phyloP scores from a whole-genome alignment of 768 basidiomycete genomes.

The Cyclocybe aegerita region DNA sequence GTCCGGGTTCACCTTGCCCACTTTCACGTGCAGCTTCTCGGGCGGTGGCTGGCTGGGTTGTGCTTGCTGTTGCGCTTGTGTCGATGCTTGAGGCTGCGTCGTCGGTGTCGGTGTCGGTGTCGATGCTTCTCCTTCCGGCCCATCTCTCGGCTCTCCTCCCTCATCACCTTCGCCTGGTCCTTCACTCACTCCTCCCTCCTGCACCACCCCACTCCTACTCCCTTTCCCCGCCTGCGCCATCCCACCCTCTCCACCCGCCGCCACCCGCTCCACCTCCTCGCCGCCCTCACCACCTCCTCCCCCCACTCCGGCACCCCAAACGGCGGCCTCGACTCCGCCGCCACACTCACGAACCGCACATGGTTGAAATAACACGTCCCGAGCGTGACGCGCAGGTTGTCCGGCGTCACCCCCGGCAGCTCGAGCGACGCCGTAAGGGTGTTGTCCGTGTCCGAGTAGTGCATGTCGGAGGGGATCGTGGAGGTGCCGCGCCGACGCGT shows the following conservation, averaged over 20 bases:
- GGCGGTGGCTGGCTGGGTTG: background rate
- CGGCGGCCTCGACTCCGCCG: constrained; percentile 42
- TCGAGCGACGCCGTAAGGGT: constrained; percentile 62
- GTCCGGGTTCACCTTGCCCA: constrained; percentile 16
- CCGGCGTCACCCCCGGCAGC: constrained; percentile 63
- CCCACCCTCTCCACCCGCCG: background rate
- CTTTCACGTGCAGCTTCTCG: background rate
- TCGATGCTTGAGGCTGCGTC: background rate
- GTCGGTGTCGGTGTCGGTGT: constrained; percentile 1
- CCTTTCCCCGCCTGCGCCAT: background rate
- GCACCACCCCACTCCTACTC: constrained; percentile 1
- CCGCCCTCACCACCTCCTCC: constrained; percentile 1
- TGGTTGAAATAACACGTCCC: constrained; percentile 61
- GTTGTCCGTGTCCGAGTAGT: constrained; percentile 51
- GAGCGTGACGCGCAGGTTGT: constrained; percentile 58
- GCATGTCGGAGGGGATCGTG: constrained; percentile 57
- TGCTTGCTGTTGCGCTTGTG: background rate
- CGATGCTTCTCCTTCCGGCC: background rate
- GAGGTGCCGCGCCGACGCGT: background rate
- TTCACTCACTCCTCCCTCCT: background rate
- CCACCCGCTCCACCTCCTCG: constrained; percentile 1
- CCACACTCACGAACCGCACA: constrained; percentile 45
- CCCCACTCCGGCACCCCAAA: constrained; percentile 26
- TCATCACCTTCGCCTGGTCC: constrained; percentile 10
- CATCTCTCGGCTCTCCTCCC: constrained; percentile 2